Conservation (phyloP, 352 stramenopile genomes). For the Poterioochromonas sp. region DNA sequence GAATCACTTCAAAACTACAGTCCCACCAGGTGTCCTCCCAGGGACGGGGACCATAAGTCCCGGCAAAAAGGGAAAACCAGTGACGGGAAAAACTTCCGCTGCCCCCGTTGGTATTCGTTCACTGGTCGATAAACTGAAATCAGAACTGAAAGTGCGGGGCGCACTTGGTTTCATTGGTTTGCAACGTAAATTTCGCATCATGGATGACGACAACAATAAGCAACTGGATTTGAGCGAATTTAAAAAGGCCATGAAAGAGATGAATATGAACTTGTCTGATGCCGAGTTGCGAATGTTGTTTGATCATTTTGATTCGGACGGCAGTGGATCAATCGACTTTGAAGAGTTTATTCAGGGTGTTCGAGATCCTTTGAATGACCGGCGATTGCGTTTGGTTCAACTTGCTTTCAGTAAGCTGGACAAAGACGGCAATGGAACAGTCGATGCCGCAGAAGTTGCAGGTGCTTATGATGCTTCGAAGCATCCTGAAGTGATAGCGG, state of each 20-base stretch:
- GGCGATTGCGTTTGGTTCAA: conserved; percentile 59
- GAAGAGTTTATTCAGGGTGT: conserved; percentile 48
- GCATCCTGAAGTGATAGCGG: conserved; percentile 49
- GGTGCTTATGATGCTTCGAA: conserved; percentile 46
- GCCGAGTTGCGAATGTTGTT: conserved; percentile 50
- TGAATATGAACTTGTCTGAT: conserved; percentile 46
- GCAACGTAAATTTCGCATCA: conserved; percentile 61
- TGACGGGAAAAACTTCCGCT: neutral
- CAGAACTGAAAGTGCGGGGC: conserved; percentile 53
- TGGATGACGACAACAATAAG: conserved; percentile 64
- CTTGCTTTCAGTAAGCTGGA: conserved; percentile 71
- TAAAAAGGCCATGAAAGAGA: conserved; percentile 51
- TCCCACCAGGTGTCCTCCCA: neutral
- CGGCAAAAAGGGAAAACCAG: neutral
- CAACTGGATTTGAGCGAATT: conserved; percentile 64
- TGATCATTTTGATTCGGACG: conserved; percentile 51
- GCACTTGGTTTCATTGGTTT: conserved; percentile 64
- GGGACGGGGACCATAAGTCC: neutral
- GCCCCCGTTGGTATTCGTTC: neutral
- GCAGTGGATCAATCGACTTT: conserved; percentile 45
- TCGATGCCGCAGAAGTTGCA: conserved; percentile 44
- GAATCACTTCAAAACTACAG: neutral
- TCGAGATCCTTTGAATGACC: conserved; percentile 53
- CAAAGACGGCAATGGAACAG: conserved; percentile 46
- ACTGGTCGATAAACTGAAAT: conserved; percentile 20